Base-by-base conservation (phyloP, 179 eudicot species). In the Monotropa hypopitys region DNA sequence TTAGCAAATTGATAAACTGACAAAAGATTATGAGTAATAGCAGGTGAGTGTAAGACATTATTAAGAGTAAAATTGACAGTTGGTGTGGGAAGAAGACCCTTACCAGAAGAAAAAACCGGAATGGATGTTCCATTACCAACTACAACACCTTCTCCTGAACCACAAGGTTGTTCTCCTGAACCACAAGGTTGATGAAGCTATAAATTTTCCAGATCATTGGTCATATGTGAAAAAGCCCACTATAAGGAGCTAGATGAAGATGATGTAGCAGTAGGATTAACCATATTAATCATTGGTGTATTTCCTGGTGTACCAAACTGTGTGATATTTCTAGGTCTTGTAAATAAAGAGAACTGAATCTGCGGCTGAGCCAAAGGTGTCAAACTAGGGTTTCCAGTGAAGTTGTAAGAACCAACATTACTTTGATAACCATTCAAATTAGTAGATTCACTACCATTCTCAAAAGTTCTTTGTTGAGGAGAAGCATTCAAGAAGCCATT, bases 191-290 rank as follows among this genome's bases (percentile, higher is more conserved):
- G 9, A 1, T 51, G 26, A n/a, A 1, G 2, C 0, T 5, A 8
- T 4, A 7, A 3, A 20, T n/a, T n/a, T 0, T 1, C 0, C 0
- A 54, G 3, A 1, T n/a, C 3, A 20, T n/a, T 5, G 0, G 28
- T 54, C 2, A 54, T 11, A n/a, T 54, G 61, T 1, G 7, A 1
- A 0, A n/a, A n/a, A n/a, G n/a, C n/a, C n/a, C n/a, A n/a, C n/a
- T n/a, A n/a, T n/a, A n/a, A n/a, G n/a, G n/a, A n/a, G n/a, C n/a
- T n/a, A n/a, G n/a, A n/a, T n/a, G n/a, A n/a, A n/a, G n/a, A n/a
- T n/a, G n/a, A n/a, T n/a, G 61, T 6, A 7, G 28, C 61, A 0
- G 1, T 12, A 45, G 49, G 11, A 45, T 0, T 5, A 0, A 0
- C 9, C 9, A 5, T 45, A 1, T 0, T 45, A 7, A 0, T 10